Percentiles rank a stretch among this genome's conserved stretches.
Evolutionary conservation across 768 basidiomycete species (phyloP).

Genomic region (Tylopilus rubrobrunneus): DNA sequence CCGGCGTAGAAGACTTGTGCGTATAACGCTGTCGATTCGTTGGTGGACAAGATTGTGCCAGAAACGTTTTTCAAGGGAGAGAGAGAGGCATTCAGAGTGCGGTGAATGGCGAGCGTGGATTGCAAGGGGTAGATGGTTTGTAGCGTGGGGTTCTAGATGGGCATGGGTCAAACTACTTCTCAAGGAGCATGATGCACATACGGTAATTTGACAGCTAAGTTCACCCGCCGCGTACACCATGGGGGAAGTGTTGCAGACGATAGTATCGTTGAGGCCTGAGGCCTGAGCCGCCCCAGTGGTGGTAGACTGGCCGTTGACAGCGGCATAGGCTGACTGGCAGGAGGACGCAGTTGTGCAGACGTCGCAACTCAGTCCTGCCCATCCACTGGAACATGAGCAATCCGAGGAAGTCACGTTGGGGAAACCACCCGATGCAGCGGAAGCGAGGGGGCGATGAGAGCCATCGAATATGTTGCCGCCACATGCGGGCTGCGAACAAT

Average conservation of each 20-base stretch:
- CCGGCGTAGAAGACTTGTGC: constrained; percentile 78
- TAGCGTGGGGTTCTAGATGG: constrained; percentile 73
- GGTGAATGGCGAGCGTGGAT: constrained; percentile 74
- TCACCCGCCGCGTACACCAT: constrained; percentile 75
- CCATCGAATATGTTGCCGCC: constrained; percentile 82
- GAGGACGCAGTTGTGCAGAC: constrained; percentile 67
- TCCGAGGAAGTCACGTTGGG: constrained; percentile 63
- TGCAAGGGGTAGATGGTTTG: constrained; percentile 68
- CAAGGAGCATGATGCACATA: constrained; percentile 37
- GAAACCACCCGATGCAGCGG: constrained; percentile 38
- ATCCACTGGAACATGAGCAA: constrained; percentile 71
- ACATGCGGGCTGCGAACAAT: constrained; percentile 68
- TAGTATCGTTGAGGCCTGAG: constrained; percentile 51
- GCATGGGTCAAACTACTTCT: neutral
- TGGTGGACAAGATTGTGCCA: constrained; percentile 35
- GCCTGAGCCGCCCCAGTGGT: constrained; percentile 25
- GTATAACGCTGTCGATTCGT: constrained; percentile 53
- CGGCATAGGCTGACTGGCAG: constrained; percentile 61
- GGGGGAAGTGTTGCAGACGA: constrained; percentile 69
- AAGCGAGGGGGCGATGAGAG: constrained; percentile 48
- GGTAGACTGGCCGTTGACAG: constrained; percentile 36
- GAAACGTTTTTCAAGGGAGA: constrained; percentile 49
- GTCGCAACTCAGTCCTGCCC: constrained; percentile 77
- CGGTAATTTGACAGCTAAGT: constrained; percentile 81
- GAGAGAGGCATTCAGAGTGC: constrained; percentile 65